phyloP scores from a whole-genome alignment of 495 filamentous ascomycete genomes.

The Chlorociboria aeruginascens region DNA sequence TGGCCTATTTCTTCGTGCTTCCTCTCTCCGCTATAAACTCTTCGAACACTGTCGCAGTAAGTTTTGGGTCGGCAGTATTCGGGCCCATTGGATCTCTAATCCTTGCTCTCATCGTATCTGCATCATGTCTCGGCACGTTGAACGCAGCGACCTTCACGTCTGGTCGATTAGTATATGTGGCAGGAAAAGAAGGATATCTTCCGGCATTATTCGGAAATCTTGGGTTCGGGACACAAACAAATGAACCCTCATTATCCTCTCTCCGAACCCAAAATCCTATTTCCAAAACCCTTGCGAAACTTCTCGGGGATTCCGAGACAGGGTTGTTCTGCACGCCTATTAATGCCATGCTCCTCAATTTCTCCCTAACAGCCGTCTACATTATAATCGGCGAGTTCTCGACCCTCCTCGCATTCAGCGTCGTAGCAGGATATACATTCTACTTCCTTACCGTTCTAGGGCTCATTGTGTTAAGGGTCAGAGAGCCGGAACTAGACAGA shows the following conservation, averaged over 20 bases:
- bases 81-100: slow-evolving; percentile 70
- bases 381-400: slow-evolving; percentile 79
- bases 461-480: slow-evolving; percentile 79
- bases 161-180: slow-evolving; percentile 83
- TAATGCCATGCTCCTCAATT: slow-evolving; percentile 77
- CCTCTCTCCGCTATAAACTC: slow-evolving; percentile 66
- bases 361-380: slow-evolving; percentile 57
- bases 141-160: slow-evolving; percentile 94
- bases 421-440: slow-evolving; percentile 90
- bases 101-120: slow-evolving; percentile 79
- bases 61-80: slow-evolving; percentile 85
- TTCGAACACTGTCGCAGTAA: slow-evolving; percentile 85
- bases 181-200: slow-evolving; percentile 91
- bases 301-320: slow-evolving; percentile 49
- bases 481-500: slow-evolving; percentile 74
- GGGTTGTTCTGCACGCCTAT: slow-evolving; percentile 79
- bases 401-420: slow-evolving; percentile 91
- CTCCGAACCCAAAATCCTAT: slow-evolving; percentile 48
- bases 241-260: slow-evolving; percentile 24
- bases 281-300: slow-evolving; percentile 37
- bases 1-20: slow-evolving; percentile 92
- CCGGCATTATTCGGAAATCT: slow-evolving; percentile 74
- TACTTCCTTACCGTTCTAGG: slow-evolving; percentile 95
- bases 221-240: slow-evolving; percentile 43
- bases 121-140: slow-evolving; percentile 81